These are phyloP conservation scores for Platismatia glauca DNA, from an alignment of 495 filamentous ascomycete genomes.

Conservation along the genomic window DNA sequence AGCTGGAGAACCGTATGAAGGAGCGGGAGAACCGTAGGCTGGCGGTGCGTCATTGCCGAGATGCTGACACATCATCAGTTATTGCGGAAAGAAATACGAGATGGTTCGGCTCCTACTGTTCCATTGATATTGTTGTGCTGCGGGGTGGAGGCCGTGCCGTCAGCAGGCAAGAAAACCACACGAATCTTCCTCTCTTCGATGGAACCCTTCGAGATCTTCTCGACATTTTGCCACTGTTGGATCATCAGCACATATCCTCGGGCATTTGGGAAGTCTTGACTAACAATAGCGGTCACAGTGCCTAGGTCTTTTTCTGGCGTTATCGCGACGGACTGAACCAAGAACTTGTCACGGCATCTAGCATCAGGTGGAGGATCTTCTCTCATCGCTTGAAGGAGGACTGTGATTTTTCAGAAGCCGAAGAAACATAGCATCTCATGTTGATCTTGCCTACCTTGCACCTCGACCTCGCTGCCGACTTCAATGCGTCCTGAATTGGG, in stretches of 20 bases:
- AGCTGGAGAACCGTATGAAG: conserved; percentile 42
- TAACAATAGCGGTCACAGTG: conserved; percentile 71
- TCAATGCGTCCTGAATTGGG: conserved; percentile 96
- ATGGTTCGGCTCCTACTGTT: conserved; percentile 27
- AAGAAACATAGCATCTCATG: conserved; percentile 2
- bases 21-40: conserved; percentile 48
- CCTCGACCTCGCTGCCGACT: conserved; percentile 76
- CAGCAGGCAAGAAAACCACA: conserved; percentile 68
- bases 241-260: conserved; percentile 24
- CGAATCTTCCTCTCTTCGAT: conserved; percentile 94
- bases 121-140: conserved; percentile 38
- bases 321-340: conserved; percentile 88
- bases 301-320: conserved; percentile 72
- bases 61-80: conserved; percentile 12
- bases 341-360: conserved; percentile 94
- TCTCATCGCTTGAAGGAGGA: conserved; percentile 96
- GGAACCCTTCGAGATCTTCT: conserved; percentile 62
- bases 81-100: conserved; percentile 4
- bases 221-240: conserved; percentile 65
- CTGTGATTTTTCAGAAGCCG: conserved; percentile 35
- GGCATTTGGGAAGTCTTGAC: conserved; percentile 24
- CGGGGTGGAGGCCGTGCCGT: conserved; percentile 36
- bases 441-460: conserved; percentile 59
- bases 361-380: conserved; percentile 77
- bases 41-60: conserved; percentile 42